Conservation (phyloP, 441 rosid species). For the Gossypium davidsonii region DNA sequence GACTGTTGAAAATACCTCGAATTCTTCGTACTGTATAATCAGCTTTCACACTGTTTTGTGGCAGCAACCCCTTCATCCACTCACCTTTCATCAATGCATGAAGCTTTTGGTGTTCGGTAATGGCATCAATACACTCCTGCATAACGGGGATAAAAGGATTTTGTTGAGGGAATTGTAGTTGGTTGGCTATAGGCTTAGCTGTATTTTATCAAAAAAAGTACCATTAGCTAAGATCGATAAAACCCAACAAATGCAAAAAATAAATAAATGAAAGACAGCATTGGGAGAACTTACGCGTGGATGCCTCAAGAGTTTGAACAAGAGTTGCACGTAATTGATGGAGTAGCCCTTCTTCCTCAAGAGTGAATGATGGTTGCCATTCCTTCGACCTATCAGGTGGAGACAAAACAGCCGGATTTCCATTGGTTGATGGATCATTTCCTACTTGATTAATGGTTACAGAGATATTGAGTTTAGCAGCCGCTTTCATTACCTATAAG, state of each 20-base stretch:
- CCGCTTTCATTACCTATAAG: slow-evolving; percentile 75
- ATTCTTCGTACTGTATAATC: slow-evolving; percentile 72
- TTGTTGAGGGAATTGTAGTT: slow-evolving; percentile 58
- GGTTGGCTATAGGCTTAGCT: slow-evolving; percentile 54
- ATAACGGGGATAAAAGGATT: slow-evolving; percentile 56
- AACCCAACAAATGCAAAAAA: background rate
- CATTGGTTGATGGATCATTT: slow-evolving; percentile 41
- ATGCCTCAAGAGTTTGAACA: slow-evolving; percentile 65
- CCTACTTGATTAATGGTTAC: slow-evolving; percentile 74
- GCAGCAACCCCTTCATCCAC: slow-evolving; percentile 84
- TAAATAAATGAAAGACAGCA: background rate
- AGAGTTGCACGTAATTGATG: slow-evolving; percentile 71
- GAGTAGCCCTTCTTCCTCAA: slow-evolving; percentile 83
- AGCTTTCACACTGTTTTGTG: slow-evolving; percentile 62
- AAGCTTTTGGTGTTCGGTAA: slow-evolving; percentile 91
- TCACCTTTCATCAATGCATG: slow-evolving; percentile 85
- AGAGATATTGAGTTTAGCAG: slow-evolving; percentile 67
- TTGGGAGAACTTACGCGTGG: slow-evolving; percentile 40
- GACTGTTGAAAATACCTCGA: slow-evolving; percentile 41
- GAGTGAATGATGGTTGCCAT: slow-evolving; percentile 74
- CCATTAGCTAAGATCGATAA: slow-evolving; percentile 9
- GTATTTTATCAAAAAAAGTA: slow-evolving; percentile 26
- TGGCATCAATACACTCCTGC: slow-evolving; percentile 84
- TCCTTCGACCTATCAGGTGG: slow-evolving; percentile 56
- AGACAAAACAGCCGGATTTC: slow-evolving; percentile 41